phyloP scores from a whole-genome alignment of 331 rosid species.

The Dryas integrifolia region DNA sequence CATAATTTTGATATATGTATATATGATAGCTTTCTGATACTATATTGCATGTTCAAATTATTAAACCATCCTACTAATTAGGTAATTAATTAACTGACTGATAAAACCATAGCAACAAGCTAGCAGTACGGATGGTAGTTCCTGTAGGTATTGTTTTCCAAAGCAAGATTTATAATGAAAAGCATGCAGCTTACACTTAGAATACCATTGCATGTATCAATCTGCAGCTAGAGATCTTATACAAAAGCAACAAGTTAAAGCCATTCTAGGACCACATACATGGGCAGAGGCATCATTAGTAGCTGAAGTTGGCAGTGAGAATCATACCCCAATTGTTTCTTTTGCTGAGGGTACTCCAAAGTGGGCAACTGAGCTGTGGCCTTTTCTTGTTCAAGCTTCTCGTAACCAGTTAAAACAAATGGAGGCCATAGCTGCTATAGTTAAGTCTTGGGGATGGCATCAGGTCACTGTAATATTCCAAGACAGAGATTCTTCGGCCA shows the following conservation, averaged over 20 bases:
- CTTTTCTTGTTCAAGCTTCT: conserved; percentile 43
- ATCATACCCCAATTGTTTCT: conserved; percentile 33
- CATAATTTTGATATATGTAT: neutral
- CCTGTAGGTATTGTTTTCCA: too few relatives aligned
- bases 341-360: conserved; percentile 41
- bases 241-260: conserved; percentile 24
- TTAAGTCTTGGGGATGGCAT: conserved; percentile 43
- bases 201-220: neutral
- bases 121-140: too few relatives aligned
- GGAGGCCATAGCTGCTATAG: conserved; percentile 47
- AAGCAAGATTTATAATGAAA: too few relatives aligned
- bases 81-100: neutral
- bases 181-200: too few relatives aligned
- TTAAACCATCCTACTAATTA: neutral
- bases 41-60: too few relatives aligned
- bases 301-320: conserved; percentile 39
- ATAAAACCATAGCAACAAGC: too few relatives aligned
- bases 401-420: conserved; percentile 30
- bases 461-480: conserved; percentile 40
- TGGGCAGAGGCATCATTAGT: conserved; percentile 47
- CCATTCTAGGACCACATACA: conserved; percentile 42
- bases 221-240: conserved; percentile 46
- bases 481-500: conserved; percentile 34
- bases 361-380: conserved; percentile 44
- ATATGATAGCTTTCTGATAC: too few relatives aligned